Percentiles rank a stretch among this genome's conserved stretches.
phyloP scores from a whole-genome alignment of 768 basidiomycete genomes.

The Trametes meyenii region DNA sequence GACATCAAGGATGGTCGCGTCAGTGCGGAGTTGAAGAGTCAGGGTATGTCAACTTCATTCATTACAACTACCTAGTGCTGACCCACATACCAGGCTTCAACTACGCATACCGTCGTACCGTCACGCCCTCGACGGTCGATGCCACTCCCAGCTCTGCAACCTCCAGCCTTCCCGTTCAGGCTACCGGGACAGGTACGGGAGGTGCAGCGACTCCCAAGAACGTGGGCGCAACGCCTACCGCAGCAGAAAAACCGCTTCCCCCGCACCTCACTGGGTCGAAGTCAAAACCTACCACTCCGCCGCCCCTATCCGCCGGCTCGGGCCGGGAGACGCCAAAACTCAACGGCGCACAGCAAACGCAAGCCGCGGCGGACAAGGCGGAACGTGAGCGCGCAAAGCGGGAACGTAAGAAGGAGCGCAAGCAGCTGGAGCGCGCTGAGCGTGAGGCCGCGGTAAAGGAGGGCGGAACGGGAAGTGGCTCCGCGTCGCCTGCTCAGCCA shows the following conservation, averaged over 20 bases:
- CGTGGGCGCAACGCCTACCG: slow-evolving; percentile 28
- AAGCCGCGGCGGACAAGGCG: slow-evolving; percentile 46
- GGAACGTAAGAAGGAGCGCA: slow-evolving; percentile 66
- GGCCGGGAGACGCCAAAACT: slow-evolving; percentile 41
- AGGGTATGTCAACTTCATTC: slow-evolving; percentile 57
- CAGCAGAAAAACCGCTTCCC: slow-evolving; percentile 38
- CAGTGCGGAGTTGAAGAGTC: slow-evolving; percentile 89
- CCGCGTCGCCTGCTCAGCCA: slow-evolving; percentile 24
- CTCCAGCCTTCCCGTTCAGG: slow-evolving; percentile 49
- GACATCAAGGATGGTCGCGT: slow-evolving; percentile 92
- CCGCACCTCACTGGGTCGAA: slow-evolving; percentile 33
- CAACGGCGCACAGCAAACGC: slow-evolving; percentile 40
- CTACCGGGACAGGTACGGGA: slow-evolving; percentile 38
- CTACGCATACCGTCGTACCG: slow-evolving; percentile 87
- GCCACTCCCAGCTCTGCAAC: slow-evolving; percentile 63
- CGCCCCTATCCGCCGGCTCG: slow-evolving; percentile 33
- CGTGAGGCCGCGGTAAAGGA: slow-evolving; percentile 43
- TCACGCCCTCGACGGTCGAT: slow-evolving; percentile 51
- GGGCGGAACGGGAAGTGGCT: slow-evolving; percentile 35
- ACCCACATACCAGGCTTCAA: slow-evolving; percentile 72
- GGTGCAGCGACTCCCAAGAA: slow-evolving; percentile 38
- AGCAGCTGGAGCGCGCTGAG: slow-evolving; percentile 53
- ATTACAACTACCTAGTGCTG: neutral
- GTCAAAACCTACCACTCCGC: slow-evolving; percentile 32
- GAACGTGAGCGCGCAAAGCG: slow-evolving; percentile 62